These are phyloP conservation scores for Adenanthera pavonina DNA, from an alignment of 306 rosid genomes.

Conservation along the genomic window DNA sequence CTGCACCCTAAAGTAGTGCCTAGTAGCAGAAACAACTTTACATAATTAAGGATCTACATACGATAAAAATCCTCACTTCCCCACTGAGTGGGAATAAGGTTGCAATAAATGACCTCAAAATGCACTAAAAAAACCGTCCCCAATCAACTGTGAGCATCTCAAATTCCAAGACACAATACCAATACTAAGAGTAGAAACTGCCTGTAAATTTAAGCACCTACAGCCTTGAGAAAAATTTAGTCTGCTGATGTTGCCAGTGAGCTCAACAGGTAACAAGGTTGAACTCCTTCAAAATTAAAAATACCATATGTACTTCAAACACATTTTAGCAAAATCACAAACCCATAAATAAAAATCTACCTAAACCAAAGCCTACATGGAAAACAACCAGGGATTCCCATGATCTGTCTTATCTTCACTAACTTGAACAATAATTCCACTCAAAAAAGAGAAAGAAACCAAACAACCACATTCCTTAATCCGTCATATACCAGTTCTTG, in stretches of 20 bases:
- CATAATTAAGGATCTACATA: background rate
- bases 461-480: background rate
- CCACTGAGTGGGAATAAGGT: background rate
- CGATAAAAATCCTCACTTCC: constrained; percentile 5
- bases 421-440: background rate
- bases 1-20: background rate
- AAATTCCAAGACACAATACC: background rate
- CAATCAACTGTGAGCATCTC: background rate
- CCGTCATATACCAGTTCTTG: background rate
- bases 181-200: background rate
- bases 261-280: background rate
- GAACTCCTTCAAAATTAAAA: background rate
- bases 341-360: background rate
- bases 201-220: background rate
- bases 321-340: background rate
- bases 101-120: background rate
- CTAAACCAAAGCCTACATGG: constrained; percentile 10
- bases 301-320: background rate
- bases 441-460: background rate
- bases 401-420: background rate
- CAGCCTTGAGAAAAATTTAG: background rate
- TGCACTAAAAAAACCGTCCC: background rate
- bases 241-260: background rate
- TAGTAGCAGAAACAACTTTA: background rate
- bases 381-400: constrained; percentile 9